A percentile compares a stretch with the other conserved stretches of the same genome.
Evolutionary conservation across 179 eudicot genomes (phyloP).

Genomic region (Silene vulgaris): DNA sequence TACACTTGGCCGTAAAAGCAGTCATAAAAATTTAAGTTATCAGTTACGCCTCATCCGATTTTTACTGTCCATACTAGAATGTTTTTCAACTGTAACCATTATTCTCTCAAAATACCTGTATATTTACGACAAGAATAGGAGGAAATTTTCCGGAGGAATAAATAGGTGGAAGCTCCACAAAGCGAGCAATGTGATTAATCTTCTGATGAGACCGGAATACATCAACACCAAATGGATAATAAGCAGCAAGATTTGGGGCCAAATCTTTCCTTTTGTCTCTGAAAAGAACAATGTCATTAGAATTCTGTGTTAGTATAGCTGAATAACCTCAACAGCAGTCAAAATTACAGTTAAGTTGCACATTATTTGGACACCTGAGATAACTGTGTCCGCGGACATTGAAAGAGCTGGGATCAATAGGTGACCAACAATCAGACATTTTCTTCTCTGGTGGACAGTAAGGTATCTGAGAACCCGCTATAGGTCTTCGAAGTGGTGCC

Average conservation of each 20-base stretch:
- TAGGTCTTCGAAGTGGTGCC: conserved; percentile 67
- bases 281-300: conserved; percentile 19
- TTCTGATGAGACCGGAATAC: conserved; percentile 76
- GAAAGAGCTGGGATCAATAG: conserved; percentile 67
- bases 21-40: neutral
- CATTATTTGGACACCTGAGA: conserved; percentile 42
- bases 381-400: conserved; percentile 75
- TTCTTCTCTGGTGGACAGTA: conserved; percentile 70
- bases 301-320: neutral
- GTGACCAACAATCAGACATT: conserved; percentile 84
- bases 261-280: conserved; percentile 87
- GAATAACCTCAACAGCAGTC: neutral
- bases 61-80: neutral
- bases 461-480: conserved; percentile 84
- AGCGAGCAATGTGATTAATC: conserved; percentile 81
- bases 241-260: conserved; percentile 69
- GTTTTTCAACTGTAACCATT: no score
- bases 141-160: conserved; percentile 57
- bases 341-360: neutral
- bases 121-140: conserved; percentile 73
- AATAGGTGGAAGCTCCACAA: conserved; percentile 71
- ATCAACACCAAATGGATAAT: conserved; percentile 78
- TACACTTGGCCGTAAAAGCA: conserved; percentile 15
- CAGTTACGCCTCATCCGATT: no score
- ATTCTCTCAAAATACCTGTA: conserved; percentile 50